Evolutionary conservation across 2,329 filamentous ascomycete species (phyloP), one percentile per base, ranked within the genome.

Genomic region (Gaeumannomyces tritici): DNA sequence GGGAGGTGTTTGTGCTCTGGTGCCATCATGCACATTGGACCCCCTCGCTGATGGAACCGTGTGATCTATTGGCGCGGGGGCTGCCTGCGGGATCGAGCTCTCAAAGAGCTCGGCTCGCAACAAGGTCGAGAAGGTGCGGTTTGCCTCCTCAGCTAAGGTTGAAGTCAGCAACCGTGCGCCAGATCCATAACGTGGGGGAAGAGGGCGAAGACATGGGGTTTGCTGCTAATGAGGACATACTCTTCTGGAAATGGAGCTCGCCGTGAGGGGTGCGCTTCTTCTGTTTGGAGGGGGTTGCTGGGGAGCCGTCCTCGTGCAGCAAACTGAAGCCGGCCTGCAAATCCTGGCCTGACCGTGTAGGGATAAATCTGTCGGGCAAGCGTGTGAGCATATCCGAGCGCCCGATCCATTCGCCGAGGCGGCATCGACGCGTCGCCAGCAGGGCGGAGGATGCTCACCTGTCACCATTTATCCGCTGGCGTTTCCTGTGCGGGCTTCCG

Each of bases 61-160:
- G 64, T 80, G 81, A 65, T 89, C 85, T 63, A 86, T 81, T 63
- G 84, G 72, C 58, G 87, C 81, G 51, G 89, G 81, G 51, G 90
- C 85, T 42, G 86, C 81, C 73, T 97, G 93, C 11, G 95, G 93
- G 65, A 98, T 88, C 31, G 91, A 90, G 68, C 85, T 86, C 70
- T 96, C 93, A 73, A 99, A 99, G 64, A 99, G 84, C 75, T 99
- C 95, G 61, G 91, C 89, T 63, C 95, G 89, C 62, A 99, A 80
- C 8, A 99, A 79, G 26, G 87, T 89, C 31, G 92, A 96, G 74
- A 93, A 99, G 26, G 91, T 97, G 64, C 90, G 85, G 70, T 99
- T 97, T 59, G 95, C 95, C 81, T 98, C 92, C 76, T 97, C 93
- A 60, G 90, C 93, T 86, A 65, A 54, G 62, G 27, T 63, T n/a